Percentiles rank a stretch among this genome's conserved stretches.
Evolutionary conservation across 257 asterid genomes (phyloP).

Genomic region (Solanum pennellii): DNA sequence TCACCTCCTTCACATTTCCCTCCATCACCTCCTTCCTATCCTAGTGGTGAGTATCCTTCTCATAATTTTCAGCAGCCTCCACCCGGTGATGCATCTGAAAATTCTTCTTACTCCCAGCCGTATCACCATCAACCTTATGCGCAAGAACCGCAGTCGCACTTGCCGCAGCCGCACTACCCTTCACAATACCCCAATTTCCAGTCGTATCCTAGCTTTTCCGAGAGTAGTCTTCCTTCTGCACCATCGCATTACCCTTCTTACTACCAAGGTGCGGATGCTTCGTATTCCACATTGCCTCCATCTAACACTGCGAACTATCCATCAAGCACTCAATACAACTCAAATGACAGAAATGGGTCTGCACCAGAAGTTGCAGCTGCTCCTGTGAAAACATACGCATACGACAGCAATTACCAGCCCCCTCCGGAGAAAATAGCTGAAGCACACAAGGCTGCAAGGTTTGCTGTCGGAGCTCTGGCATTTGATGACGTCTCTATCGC

Average conservation of each 20-base stretch:
- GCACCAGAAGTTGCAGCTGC: conserved; percentile 36
- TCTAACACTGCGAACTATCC: conserved; percentile 26
- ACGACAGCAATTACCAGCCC: conserved; percentile 74
- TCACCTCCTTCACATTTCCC: conserved; percentile 18
- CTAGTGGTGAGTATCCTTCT: conserved; percentile 10
- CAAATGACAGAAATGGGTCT: conserved; percentile 30
- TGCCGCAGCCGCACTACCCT: conserved; percentile 45
- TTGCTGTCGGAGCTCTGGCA: conserved; percentile 86
- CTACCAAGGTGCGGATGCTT: conserved; percentile 48
- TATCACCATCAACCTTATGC: conserved; percentile 43
- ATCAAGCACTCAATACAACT: conserved; percentile 24
- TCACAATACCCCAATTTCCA: conserved; percentile 63
- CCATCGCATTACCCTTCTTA: conserved; percentile 60
- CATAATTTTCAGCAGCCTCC: conserved; percentile 30
- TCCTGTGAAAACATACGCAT: conserved; percentile 27
- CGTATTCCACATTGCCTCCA: conserved; percentile 32
- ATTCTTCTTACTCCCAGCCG: conserved; percentile 31
- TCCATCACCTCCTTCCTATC: conserved; percentile 12
- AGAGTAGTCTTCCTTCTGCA: conserved; percentile 62
- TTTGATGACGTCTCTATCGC: conserved; percentile 78
- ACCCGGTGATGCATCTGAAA: conserved; percentile 29
- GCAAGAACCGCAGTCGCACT: conserved; percentile 27
- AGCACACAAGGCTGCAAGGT: conserved; percentile 94
- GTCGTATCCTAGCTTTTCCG: conserved; percentile 69
- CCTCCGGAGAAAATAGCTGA: conserved; percentile 76